Percentiles rank a stretch among this genome's conserved stretches.
Evolutionary conservation across 2,329 filamentous ascomycete species (phyloP).

Genomic region (Colletotrichum euphorbiae): DNA sequence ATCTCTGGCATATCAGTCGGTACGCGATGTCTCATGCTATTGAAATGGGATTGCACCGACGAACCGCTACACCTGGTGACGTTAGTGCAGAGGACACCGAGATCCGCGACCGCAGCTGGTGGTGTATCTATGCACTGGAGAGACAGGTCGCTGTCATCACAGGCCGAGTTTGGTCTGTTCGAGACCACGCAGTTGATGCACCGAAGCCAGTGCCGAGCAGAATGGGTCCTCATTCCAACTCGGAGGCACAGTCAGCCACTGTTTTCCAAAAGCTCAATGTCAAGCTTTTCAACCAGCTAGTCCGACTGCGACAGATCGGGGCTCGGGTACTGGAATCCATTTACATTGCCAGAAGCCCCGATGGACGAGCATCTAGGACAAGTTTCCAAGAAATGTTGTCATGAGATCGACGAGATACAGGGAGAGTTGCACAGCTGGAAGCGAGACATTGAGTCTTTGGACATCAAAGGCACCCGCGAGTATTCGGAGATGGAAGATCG

Average conservation of each 20-base stretch:
- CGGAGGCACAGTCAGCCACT: slow-evolving; percentile 34
- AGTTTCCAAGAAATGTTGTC: slow-evolving; percentile 44
- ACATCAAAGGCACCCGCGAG: slow-evolving; percentile 42
- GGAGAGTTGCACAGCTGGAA: slow-evolving; percentile 42
- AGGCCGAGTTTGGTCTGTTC: slow-evolving; percentile 42
- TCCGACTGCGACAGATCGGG: slow-evolving; percentile 40
- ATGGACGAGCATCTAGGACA: slow-evolving; percentile 40
- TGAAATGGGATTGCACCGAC: slow-evolving; percentile 43
- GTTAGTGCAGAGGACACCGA: slow-evolving; percentile 42
- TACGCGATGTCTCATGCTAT: slow-evolving; percentile 45
- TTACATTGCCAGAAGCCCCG: slow-evolving; percentile 43
- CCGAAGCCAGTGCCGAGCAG: slow-evolving; percentile 30
- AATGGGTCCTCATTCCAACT: slow-evolving; percentile 37
- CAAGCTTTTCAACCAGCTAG: slow-evolving; percentile 36
- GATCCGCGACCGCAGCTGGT: slow-evolving; percentile 43
- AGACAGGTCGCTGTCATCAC: slow-evolving; percentile 43
- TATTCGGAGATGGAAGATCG: slow-evolving; percentile 43
- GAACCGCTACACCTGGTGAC: slow-evolving; percentile 38
- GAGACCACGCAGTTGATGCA: slow-evolving; percentile 44
- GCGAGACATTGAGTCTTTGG: slow-evolving; percentile 33
- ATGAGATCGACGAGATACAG: slow-evolving; percentile 39
- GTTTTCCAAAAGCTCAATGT: slow-evolving; percentile 38
- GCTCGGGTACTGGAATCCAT: slow-evolving; percentile 44
- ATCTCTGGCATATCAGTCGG: slow-evolving; percentile 45
- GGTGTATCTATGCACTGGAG: slow-evolving; percentile 43